Evolutionary conservation across 2,329 filamentous ascomycete genomes (phyloP).

Genomic region (Cladosporium sp.): DNA sequence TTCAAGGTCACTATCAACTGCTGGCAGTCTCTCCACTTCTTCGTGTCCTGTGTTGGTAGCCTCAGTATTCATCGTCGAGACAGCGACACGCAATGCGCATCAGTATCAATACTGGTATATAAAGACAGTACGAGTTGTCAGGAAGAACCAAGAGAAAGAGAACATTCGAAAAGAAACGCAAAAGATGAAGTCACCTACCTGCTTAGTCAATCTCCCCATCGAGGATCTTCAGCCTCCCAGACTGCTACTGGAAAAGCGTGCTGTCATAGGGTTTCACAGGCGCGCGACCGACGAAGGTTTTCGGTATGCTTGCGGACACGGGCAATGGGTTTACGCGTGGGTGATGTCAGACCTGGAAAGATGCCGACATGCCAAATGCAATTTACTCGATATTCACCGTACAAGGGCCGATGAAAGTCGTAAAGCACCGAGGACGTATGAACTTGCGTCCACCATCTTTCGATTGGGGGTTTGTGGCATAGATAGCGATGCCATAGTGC

Average conservation of each 20-base stretch:
- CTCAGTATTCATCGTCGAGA: background rate
- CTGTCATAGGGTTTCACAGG: constrained; percentile 2
- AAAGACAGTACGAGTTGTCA: too few relatives aligned
- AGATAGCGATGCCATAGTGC: background rate
- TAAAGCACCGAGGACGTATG: background rate
- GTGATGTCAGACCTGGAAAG: constrained; percentile 12
- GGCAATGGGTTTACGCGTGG: background rate
- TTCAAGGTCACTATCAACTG: constrained; percentile 11
- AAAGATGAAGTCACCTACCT: constrained; percentile 10
- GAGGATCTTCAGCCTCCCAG: background rate
- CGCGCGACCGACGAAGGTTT: background rate
- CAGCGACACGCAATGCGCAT: background rate
- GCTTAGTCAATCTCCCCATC: background rate
- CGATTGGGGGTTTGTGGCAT: background rate
- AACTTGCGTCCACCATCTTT: background rate
- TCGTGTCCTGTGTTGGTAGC: background rate
- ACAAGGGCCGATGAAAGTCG: constrained; percentile 7
- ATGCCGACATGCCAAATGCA: background rate
- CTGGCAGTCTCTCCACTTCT: constrained; percentile 19
- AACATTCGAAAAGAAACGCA: too few relatives aligned
- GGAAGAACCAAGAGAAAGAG: background rate
- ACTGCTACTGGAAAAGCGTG: background rate
- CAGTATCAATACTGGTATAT: too few relatives aligned
- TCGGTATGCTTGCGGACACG: background rate
- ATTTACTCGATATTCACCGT: background rate